Conservation (phyloP, 768 basidiomycete genomes). For the Inosperma sp. region DNA sequence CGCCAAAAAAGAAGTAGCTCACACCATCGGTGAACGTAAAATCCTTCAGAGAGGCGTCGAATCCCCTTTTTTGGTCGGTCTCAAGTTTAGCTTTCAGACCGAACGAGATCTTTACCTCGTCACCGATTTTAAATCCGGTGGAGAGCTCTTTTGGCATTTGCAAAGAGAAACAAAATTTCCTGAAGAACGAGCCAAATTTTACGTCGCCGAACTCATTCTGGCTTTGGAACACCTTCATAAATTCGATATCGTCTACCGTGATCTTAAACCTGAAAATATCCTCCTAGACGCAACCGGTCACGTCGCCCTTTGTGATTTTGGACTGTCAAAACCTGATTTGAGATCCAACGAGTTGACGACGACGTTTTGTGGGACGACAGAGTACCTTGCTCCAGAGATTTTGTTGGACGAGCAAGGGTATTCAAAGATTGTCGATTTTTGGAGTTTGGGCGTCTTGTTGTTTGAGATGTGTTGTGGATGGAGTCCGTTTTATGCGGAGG, state of each 20-base stretch:
- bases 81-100: constrained; percentile 98
- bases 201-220: constrained; percentile 91
- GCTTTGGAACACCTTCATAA: constrained; percentile 97
- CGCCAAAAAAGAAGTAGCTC: constrained; percentile 98
- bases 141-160: constrained; percentile 97
- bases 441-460: constrained; percentile 91
- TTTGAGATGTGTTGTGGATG: constrained; percentile 99
- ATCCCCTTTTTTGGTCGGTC: constrained; percentile 94
- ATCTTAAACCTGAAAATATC: constrained; percentile 98
- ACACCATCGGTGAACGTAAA: constrained; percentile 99
- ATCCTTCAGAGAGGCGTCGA: constrained; percentile 92
- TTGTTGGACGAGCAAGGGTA: constrained; percentile 97
- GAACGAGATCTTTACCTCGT: constrained; percentile 93
- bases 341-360: constrained; percentile 94
- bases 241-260: constrained; percentile 93
- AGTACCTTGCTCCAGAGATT: constrained; percentile 98
- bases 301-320: constrained; percentile 97
- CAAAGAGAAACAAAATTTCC: constrained; percentile 92
- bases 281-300: constrained; percentile 97
- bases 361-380: constrained; percentile 98
- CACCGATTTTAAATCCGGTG: constrained; percentile 98
- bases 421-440: constrained; percentile 97
- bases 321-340: constrained; percentile 93
- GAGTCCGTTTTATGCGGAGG: constrained; percentile 99
- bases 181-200: constrained; percentile 93